Conservation (phyloP, 805 yeast species). For the Saccharomyces mikatae region DNA sequence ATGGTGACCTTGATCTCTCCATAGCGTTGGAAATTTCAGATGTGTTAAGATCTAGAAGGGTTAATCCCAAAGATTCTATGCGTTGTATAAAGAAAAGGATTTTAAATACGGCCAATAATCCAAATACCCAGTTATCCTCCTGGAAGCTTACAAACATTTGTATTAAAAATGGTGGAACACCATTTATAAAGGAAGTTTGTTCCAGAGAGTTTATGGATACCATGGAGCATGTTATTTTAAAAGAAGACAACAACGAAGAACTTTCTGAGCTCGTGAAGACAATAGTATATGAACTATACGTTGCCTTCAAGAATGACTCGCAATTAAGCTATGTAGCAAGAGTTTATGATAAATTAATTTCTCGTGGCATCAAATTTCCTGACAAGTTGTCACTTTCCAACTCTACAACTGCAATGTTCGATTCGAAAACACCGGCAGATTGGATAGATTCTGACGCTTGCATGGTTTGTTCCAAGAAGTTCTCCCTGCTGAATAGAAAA, state of each 20-base stretch:
- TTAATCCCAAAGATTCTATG: slow-evolving; percentile 77
- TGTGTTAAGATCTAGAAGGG: slow-evolving; percentile 69
- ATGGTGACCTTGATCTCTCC: slow-evolving; percentile 76
- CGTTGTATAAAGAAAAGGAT: slow-evolving; percentile 71
- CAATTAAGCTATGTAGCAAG: slow-evolving; percentile 58
- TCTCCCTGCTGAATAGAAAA: slow-evolving; percentile 76
- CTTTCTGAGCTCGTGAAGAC: slow-evolving; percentile 56
- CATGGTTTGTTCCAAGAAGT: slow-evolving; percentile 81
- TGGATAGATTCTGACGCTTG: slow-evolving; percentile 96
- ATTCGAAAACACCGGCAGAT: slow-evolving; percentile 89
- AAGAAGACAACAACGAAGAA: slow-evolving; percentile 35
- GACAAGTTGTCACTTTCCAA: slow-evolving; percentile 14
- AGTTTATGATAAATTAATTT: slow-evolving; percentile 49
- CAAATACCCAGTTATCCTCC: slow-evolving; percentile 69
- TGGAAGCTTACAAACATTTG: slow-evolving; percentile 77
- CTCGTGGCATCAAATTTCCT: slow-evolving; percentile 66
- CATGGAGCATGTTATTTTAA: slow-evolving; percentile 41
- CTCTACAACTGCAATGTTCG: slow-evolving; percentile 48
- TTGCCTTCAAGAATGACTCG: slow-evolving; percentile 59
- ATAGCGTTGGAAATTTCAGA: slow-evolving; percentile 82
- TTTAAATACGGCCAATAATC: slow-evolving; percentile 50
- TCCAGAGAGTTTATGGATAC: slow-evolving; percentile 83
- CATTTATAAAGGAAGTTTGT: slow-evolving; percentile 70
- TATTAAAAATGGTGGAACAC: slow-evolving; percentile 87
- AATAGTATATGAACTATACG: slow-evolving; percentile 68